phyloP scores from a whole-genome alignment of 495 filamentous ascomycete species.

The Alectoria sarmentosa region DNA sequence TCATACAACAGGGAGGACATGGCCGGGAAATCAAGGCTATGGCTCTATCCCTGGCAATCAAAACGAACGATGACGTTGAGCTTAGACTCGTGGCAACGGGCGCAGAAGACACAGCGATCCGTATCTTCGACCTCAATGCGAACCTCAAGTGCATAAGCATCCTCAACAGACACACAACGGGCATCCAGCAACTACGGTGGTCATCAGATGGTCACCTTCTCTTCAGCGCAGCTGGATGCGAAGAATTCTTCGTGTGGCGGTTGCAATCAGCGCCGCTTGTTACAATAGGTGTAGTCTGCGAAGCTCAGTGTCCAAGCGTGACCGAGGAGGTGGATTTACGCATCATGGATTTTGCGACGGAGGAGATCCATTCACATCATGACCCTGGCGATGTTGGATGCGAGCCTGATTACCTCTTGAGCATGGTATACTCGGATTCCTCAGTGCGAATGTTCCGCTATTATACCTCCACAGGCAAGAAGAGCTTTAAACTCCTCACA shows the following conservation, averaged over 20 bases:
- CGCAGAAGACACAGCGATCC: conserved; percentile 81
- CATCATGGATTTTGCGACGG: conserved; percentile 61
- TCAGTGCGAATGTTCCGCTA: conserved; percentile 61
- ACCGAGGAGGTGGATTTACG: conserved; percentile 63
- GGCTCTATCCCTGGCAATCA: conserved; percentile 42
- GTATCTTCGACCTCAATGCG: conserved; percentile 48
- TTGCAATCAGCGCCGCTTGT: conserved; percentile 47
- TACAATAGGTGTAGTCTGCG: conserved; percentile 53
- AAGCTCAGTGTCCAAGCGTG: conserved; percentile 52
- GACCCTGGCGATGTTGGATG: conserved; percentile 11
- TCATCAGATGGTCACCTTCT: conserved; percentile 55
- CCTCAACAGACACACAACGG: conserved; percentile 67
- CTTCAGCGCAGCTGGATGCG: conserved; percentile 76
- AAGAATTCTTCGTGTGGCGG: conserved; percentile 85
- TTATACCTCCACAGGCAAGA: conserved; percentile 28
- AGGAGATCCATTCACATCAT: conserved; percentile 30
- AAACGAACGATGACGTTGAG: neutral
- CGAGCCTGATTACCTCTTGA: conserved; percentile 42
- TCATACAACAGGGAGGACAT: conserved; percentile 64
- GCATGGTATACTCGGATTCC: conserved; percentile 73
- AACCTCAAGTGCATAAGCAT: conserved; percentile 47
- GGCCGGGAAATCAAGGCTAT: conserved; percentile 82
- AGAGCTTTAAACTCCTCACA: conserved; percentile 48
- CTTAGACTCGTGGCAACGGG: conserved; percentile 62
- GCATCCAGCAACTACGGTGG: conserved; percentile 78